These are phyloP conservation scores for Rhodotorula sp. DNA, from an alignment of 1,284 basidiomycete species.

Conservation along the genomic window DNA sequence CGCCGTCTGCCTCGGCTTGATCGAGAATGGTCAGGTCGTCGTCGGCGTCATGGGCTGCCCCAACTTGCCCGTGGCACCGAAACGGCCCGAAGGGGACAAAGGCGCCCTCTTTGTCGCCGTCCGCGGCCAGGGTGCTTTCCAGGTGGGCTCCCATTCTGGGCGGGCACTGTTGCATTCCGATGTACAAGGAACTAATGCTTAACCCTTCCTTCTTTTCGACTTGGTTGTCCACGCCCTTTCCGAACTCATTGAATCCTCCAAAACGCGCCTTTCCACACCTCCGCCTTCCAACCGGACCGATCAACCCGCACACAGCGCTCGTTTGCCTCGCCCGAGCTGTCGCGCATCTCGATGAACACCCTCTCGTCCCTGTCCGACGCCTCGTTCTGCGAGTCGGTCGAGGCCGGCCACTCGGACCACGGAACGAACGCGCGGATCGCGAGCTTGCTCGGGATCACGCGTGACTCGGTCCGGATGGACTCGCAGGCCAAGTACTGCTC, in stretches of 20 bases:
- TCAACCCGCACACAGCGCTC: conserved; percentile 44
- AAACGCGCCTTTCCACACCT: too few relatives aligned
- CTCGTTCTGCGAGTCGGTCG: conserved; percentile 86
- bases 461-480: conserved; percentile 81
- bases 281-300: too few relatives aligned
- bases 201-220: too few relatives aligned
- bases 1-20: conserved; percentile 89
- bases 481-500: conserved; percentile 95
- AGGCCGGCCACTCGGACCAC: conserved; percentile 87
- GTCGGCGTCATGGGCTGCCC: conserved; percentile 94
- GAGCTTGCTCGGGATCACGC: conserved; percentile 64
- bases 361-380: conserved; percentile 55
- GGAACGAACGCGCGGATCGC: conserved; percentile 74
- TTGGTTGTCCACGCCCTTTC: too few relatives aligned
- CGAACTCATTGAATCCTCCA: too few relatives aligned
- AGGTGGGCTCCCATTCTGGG: too few relatives aligned
- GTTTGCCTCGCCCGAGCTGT: conserved; percentile 30
- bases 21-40: conserved; percentile 78
- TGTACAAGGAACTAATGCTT: too few relatives aligned
- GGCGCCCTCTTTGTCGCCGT: conserved; percentile 83
- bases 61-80: conserved; percentile 66
- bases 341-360: conserved; percentile 43
- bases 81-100: conserved; percentile 61
- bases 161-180: too few relatives aligned
- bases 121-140: conserved; percentile 74